Base-by-base conservation (phyloP, 1,284 basidiomycete species). In the Puccinia novopanici region DNA sequence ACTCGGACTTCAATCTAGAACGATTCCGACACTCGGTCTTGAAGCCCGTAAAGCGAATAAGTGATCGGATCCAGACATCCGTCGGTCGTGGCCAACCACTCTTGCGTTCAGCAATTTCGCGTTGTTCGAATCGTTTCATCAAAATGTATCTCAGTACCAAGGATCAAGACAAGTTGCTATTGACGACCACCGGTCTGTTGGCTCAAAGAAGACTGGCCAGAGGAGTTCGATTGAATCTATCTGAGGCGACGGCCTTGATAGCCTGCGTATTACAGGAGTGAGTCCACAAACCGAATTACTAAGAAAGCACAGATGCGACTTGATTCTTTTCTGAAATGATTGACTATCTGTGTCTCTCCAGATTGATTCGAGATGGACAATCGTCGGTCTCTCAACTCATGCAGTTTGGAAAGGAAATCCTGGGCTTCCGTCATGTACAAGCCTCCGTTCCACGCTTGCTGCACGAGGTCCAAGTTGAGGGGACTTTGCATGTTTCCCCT, bases 141-240 rank as follows among this genome's bases (percentile, higher is more conserved):
- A n/a, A 12, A 22, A 81, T 81, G 79, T 59, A 75, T 70, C 61
- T 81, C 45, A 72, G 79, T 19, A 75, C 72, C 50, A 81, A 81
- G 42, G 79, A 81, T 61, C 72, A 73, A 52, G 79, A 81, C 45
- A 81, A 81, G 54, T 65, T 88, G 80, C 81, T 88, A 50, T 82
- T 88, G 63, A 82, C 85, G 57, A 84, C 93, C 89, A 90, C 92
- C 37, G 95, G 95, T 24, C 90, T 89, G 81, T 89, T 99, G 10
- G 95, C 97, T 1, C 96, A 99, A 87, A 92, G 94, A 84, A 92
- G 97, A 34, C 91, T 99, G 12, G 95, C 96, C 6, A 89, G 96
- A 30, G 97, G 96, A 12, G 86, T 96, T 45, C 89, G 89, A 57
- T 89, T 99, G 73, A 99, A 98, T 87, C 88, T 91, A 82, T 89